Conservation (phyloP, 2,329 filamentous ascomycete species). For the Epichloe uncinata region DNA sequence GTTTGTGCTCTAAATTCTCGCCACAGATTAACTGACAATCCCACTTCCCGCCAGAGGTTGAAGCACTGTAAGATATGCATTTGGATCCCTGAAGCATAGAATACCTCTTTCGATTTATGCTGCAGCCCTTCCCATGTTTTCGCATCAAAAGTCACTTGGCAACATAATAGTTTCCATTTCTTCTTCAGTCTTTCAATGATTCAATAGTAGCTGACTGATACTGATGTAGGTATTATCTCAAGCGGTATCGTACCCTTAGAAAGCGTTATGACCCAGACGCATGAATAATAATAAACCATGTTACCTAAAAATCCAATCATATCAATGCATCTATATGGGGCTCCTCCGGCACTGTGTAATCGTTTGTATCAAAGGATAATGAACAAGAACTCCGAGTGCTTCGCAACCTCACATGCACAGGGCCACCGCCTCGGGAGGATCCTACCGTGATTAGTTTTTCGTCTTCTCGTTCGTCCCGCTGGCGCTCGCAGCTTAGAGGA, state of each 20-base stretch:
- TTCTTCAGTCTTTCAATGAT: not conserved
- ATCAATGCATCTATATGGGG: not conserved
- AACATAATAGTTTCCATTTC: not conserved
- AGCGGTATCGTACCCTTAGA: slow-evolving; percentile 73
- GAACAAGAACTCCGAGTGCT: not conserved
- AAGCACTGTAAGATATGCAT: slow-evolving; percentile 59
- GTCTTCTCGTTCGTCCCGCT: not conserved
- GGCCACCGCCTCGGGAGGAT: not conserved
- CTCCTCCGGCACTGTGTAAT: not conserved
- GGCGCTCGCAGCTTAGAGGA: not conserved
- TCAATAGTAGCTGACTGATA: slow-evolving; percentile 1
- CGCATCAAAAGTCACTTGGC: not conserved
- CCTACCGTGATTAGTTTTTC: not conserved
- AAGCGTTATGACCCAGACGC: slow-evolving; percentile 55
- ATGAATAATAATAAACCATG: slow-evolving; percentile 7
- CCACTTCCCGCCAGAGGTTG: slow-evolving; percentile 51
- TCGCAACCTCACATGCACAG: slow-evolving; percentile 5
- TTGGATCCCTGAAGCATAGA: not conserved
- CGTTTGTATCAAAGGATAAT: not conserved
- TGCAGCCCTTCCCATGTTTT: too few species aligned
- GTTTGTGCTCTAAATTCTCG: not conserved
- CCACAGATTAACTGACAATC: not conserved
- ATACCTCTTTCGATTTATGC: not conserved
- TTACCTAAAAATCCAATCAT: not conserved
- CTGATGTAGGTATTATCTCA: slow-evolving; percentile 65